phyloP scores from a whole-genome alignment of 106 monocot genomes.

The Apostasia shenzhenica region DNA sequence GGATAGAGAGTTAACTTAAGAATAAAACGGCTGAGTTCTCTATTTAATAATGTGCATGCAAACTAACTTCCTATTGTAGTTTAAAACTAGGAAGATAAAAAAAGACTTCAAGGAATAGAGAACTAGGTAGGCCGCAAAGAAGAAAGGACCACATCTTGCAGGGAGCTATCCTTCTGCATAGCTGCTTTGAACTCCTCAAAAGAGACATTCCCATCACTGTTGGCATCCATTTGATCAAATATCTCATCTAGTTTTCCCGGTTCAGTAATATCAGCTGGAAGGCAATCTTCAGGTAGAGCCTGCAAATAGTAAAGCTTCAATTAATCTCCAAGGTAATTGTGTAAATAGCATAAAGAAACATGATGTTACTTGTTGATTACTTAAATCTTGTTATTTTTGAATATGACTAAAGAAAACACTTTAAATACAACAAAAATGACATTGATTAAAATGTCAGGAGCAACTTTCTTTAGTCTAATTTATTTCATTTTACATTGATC shows the following conservation, averaged over 20 bases:
- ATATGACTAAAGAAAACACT: no score
- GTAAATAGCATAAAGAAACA: no score
- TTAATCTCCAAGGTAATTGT: background rate
- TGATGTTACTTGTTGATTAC: no score
- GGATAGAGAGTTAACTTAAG: background rate
- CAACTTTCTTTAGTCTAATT: no score
- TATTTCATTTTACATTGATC: no score
- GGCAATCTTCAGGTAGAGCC: slow-evolving; percentile 73
- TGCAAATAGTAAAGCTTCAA: slow-evolving; percentile 3
- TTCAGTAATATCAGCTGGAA: slow-evolving; percentile 54
- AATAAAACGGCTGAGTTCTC: background rate
- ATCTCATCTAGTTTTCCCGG: slow-evolving; percentile 63
- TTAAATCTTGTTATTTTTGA: no score
- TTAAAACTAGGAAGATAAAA: background rate
- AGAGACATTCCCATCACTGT: slow-evolving; percentile 53
- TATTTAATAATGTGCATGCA: background rate
- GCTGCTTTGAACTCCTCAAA: slow-evolving; percentile 72
- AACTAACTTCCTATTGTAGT: background rate
- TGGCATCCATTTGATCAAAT: slow-evolving; percentile 68
- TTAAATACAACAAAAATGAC: background rate
- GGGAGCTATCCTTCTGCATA: slow-evolving; percentile 54
- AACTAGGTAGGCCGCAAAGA: slow-evolving; percentile 31
- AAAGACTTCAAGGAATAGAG: background rate
- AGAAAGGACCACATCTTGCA: slow-evolving; percentile 61
- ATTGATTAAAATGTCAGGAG: background rate